Percentiles rank a stretch among this genome's conserved stretches.
Conservation (phyloP, 2,329 filamentous ascomycete genomes). For the Xylariaceae sp. region DNA sequence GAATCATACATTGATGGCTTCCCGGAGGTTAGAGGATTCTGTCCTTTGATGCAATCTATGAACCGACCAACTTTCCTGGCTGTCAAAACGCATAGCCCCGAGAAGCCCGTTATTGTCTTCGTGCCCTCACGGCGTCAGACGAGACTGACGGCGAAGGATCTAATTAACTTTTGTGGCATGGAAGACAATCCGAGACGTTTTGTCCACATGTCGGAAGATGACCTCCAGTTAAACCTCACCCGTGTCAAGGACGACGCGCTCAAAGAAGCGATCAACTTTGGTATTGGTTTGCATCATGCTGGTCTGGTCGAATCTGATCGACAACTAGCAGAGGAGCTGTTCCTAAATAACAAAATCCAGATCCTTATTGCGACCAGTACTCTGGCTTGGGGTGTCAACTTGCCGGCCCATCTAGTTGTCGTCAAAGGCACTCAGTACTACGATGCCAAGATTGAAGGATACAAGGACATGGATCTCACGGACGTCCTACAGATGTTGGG, state of each 20-base stretch:
- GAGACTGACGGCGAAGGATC: slow-evolving; percentile 86
- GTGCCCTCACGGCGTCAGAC: slow-evolving; percentile 95
- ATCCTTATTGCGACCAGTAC: slow-evolving; percentile 95
- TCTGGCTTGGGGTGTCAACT: slow-evolving; percentile 94
- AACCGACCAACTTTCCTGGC: slow-evolving; percentile 94
- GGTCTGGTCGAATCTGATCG: slow-evolving; percentile 94
- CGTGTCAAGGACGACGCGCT: slow-evolving; percentile 91
- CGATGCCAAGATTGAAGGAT: slow-evolving; percentile 94
- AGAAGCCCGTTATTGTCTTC: slow-evolving; percentile 97
- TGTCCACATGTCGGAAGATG: slow-evolving; percentile 90
- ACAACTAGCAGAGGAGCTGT: slow-evolving; percentile 87
- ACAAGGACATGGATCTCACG: slow-evolving; percentile 98
- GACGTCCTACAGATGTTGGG: slow-evolving; percentile 98
- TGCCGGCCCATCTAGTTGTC: slow-evolving; percentile 93
- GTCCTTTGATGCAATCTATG: slow-evolving; percentile 98
- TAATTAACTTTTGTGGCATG: slow-evolving; percentile 98
- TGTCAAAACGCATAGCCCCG: slow-evolving; percentile 92
- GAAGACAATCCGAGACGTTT: slow-evolving; percentile 95
- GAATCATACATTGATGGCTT: slow-evolving; percentile 98
- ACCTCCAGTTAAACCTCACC: slow-evolving; percentile 80
- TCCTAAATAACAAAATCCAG: slow-evolving; percentile 96
- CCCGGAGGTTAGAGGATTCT: slow-evolving; percentile 91
- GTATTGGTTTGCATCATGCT: slow-evolving; percentile 94
- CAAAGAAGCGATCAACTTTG: slow-evolving; percentile 92
- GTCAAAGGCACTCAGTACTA: slow-evolving; percentile 99